A percentile compares a stretch with the other conserved stretches of the same genome.
These are phyloP conservation scores for Phlebopus sp. DNA, from an alignment of 1,284 basidiomycete species.

Conservation along the genomic window DNA sequence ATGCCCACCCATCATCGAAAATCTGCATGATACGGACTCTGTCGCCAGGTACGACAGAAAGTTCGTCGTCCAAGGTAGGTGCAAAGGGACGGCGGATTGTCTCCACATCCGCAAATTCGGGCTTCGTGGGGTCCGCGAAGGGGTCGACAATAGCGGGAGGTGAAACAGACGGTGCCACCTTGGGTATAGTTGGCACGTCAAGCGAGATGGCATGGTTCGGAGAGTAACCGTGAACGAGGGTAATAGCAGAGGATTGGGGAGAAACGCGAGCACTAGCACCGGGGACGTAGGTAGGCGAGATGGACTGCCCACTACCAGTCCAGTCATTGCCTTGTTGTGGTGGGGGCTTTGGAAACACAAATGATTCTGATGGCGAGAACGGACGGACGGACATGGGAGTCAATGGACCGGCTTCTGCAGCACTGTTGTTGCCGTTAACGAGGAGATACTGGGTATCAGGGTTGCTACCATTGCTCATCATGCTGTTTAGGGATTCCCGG, in stretches of 20 bases:
- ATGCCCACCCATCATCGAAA: constrained; percentile 69
- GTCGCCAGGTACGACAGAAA: constrained; percentile 51
- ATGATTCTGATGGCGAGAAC: constrained; percentile 62
- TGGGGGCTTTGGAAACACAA: constrained; percentile 65
- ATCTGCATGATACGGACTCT: constrained; percentile 48
- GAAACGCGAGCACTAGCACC: constrained; percentile 2
- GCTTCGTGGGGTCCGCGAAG: constrained; percentile 34
- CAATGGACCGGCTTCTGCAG: constrained; percentile 23
- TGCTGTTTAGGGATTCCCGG: constrained; percentile 40
- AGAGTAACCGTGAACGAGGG: constrained; percentile 18
- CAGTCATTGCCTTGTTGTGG: constrained; percentile 11
- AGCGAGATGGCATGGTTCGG: constrained; percentile 18
- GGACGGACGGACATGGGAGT: constrained; percentile 61
- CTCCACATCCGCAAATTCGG: constrained; percentile 41
- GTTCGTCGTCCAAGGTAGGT: constrained; percentile 58
- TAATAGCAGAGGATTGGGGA: constrained; percentile 16
- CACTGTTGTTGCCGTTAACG: constrained; percentile 21
- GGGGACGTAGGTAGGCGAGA: neutral
- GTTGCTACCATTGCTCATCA: constrained; percentile 33
- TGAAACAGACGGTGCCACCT: neutral
- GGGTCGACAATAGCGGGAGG: constrained; percentile 29
- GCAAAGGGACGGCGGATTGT: constrained; percentile 53
- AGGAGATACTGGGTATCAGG: constrained; percentile 38
- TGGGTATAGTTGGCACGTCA: constrained; percentile 8
- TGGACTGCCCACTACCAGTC: neutral